phyloP scores from a whole-genome alignment of 257 asterid genomes.

The Verbena officinalis region DNA sequence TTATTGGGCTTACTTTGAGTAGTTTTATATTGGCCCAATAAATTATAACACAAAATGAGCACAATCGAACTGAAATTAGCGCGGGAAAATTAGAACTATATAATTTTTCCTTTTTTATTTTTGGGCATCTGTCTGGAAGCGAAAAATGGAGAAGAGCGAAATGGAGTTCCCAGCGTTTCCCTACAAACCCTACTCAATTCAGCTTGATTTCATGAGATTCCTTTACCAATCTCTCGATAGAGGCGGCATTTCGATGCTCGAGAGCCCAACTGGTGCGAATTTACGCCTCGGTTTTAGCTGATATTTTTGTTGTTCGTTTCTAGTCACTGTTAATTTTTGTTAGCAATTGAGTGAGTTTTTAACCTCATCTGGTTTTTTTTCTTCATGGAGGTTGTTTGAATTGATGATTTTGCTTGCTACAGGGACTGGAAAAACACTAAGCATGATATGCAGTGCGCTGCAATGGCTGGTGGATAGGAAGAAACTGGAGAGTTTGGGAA shows the following conservation, averaged over 20 bases:
- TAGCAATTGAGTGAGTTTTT: not conserved
- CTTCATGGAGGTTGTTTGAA: not conserved
- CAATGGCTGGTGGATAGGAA: conserved; percentile 89
- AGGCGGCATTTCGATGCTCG: conserved; percentile 96
- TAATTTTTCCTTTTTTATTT: not conserved
- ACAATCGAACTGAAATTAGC: conserved; percentile 1
- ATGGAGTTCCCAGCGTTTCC: conserved; percentile 77
- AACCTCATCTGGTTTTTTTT: not conserved
- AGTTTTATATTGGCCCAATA: too few species aligned
- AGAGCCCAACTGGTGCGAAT: conserved; percentile 87
- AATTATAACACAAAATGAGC: too few species aligned
- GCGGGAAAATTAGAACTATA: conserved; percentile 31
- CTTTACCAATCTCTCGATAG: conserved; percentile 77
- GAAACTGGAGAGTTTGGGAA: conserved; percentile 34
- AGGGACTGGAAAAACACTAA: conserved; percentile 98
- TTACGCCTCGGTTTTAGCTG: not conserved
- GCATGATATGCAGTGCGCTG: conserved; percentile 95
- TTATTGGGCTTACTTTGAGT: not conserved
- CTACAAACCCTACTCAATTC: conserved; percentile 80
- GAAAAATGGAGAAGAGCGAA: conserved; percentile 35
- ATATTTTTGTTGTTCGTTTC: not conserved
- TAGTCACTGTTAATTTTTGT: not conserved
- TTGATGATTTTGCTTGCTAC: conserved; percentile 28
- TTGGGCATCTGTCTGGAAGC: conserved; percentile 2
- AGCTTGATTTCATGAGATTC: conserved; percentile 89